phyloP scores from a whole-genome alignment of 441 rosid species.

The Raphanus hybrid region DNA sequence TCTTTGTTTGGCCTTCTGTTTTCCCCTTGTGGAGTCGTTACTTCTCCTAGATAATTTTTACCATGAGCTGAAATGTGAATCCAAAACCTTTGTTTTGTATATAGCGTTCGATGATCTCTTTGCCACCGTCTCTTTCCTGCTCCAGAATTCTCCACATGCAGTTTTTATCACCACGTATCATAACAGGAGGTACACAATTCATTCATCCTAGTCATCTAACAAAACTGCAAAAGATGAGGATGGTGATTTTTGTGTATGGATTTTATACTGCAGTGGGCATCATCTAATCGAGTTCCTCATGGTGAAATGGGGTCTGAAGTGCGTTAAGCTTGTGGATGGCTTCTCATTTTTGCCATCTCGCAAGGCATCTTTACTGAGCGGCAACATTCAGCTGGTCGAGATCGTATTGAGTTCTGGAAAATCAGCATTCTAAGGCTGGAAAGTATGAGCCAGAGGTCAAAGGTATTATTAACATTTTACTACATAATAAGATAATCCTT shows the following conservation, averaged over 20 bases:
- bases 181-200: conserved; percentile 66
- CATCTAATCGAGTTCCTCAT: conserved; percentile 86
- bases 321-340: conserved; percentile 72
- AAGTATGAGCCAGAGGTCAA: neutral
- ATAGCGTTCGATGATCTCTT: conserved; percentile 85
- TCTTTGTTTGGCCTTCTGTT: neutral
- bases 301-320: conserved; percentile 86
- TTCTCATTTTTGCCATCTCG: conserved; percentile 77
- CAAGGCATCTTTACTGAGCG: conserved; percentile 68
- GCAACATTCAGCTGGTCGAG: conserved; percentile 84
- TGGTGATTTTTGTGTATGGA: neutral
- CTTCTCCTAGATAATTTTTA: neutral
- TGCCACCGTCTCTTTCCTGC: conserved; percentile 76
- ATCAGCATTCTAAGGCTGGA: conserved; percentile 1
- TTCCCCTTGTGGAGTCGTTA: neutral
- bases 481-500: neutral
- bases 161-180: conserved; percentile 88
- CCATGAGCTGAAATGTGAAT: conserved; percentile 14
- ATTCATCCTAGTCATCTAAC: neutral
- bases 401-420: conserved; percentile 47
- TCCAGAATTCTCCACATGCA: conserved; percentile 66
- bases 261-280: conserved; percentile 63
- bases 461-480: neutral
- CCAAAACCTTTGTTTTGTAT: conserved; percentile 28
- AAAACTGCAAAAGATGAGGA: neutral